Conservation (phyloP, 2,329 filamentous ascomycete species). For the Claviceps sp. region DNA sequence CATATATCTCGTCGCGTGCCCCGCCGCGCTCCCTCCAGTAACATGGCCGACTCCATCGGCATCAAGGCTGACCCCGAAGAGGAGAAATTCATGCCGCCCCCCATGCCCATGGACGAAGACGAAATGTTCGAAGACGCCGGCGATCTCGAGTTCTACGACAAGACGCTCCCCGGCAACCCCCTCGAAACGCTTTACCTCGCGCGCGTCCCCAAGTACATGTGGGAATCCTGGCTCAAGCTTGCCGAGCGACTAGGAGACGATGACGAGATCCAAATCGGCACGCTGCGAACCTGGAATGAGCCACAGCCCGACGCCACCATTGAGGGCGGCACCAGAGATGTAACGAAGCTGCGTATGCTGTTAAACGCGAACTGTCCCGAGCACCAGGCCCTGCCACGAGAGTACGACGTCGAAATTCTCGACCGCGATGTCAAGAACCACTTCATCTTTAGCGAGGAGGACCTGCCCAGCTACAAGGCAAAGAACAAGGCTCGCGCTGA, state of each 20-base stretch:
- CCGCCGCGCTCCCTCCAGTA: not conserved
- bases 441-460: conserved; percentile 86
- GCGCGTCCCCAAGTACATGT: conserved; percentile 66
- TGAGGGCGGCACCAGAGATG: conserved; percentile 22
- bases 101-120: conserved; percentile 42
- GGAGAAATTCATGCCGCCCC: conserved; percentile 22
- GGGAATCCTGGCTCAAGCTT: conserved; percentile 56
- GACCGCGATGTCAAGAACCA: conserved; percentile 61
- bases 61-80: conserved; percentile 39
- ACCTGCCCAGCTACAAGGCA: conserved; percentile 48
- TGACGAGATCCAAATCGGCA: conserved; percentile 70
- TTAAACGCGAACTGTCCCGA: conserved; percentile 49
- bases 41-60: conserved; percentile 20
- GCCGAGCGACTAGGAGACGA: conserved; percentile 56
- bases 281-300: conserved; percentile 47
- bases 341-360: conserved; percentile 44
- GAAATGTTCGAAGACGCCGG: conserved; percentile 52
- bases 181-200: conserved; percentile 52
- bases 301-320: conserved; percentile 38
- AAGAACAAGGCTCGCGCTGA: conserved; percentile 41
- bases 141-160: conserved; percentile 43
- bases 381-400: conserved; percentile 68
- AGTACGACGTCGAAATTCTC: conserved; percentile 68
- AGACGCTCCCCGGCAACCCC: conserved; percentile 23
- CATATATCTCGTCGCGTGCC: not conserved